Evolutionary conservation across 177 flowering plant species (phyloP).

Genomic region (Vitis hybrid): DNA sequence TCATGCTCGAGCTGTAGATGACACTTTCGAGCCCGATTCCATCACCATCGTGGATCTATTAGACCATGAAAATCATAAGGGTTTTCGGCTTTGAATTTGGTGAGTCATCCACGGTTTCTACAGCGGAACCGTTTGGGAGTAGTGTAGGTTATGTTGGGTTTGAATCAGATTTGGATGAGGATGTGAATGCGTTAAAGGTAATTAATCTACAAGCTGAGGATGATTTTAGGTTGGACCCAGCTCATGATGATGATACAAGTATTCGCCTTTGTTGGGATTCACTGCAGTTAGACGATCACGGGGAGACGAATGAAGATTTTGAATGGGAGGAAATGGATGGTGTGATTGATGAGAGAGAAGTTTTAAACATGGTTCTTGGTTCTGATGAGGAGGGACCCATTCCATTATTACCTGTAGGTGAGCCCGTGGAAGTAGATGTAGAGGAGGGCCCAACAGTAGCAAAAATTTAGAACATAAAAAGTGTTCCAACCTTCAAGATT

Average conservation of each 20-base stretch:
- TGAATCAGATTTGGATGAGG: constrained; percentile 40
- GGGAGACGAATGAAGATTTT: constrained; percentile 47
- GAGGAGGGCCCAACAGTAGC: constrained; percentile 25
- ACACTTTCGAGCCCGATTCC: no score
- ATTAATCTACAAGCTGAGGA: constrained; percentile 31
- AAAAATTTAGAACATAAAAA: constrained; percentile 30
- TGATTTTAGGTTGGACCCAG: constrained; percentile 22
- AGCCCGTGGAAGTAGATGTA: constrained; percentile 17
- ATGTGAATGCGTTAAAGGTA: constrained; percentile 17
- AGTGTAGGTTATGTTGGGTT: constrained; percentile 33
- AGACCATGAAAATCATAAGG: no score
- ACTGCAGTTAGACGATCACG: constrained; percentile 47
- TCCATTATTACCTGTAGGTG: constrained; percentile 14
- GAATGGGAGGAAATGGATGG: constrained; percentile 77
- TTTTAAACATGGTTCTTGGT: constrained; percentile 37
- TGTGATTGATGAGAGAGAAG: constrained; percentile 47
- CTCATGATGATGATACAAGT: constrained; percentile 12
- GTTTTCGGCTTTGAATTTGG: background rate
- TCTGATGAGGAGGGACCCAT: constrained; percentile 26
- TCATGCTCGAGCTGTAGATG: no score
- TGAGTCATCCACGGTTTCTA: constrained; percentile 12
- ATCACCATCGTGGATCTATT: no score
- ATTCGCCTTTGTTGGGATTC: constrained; percentile 56
- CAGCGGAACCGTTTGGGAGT: constrained; percentile 4
- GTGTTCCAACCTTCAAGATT: constrained; percentile 36